phyloP scores from a whole-genome alignment of 2,329 filamentous ascomycete species.

The Cladosporium sp. region DNA sequence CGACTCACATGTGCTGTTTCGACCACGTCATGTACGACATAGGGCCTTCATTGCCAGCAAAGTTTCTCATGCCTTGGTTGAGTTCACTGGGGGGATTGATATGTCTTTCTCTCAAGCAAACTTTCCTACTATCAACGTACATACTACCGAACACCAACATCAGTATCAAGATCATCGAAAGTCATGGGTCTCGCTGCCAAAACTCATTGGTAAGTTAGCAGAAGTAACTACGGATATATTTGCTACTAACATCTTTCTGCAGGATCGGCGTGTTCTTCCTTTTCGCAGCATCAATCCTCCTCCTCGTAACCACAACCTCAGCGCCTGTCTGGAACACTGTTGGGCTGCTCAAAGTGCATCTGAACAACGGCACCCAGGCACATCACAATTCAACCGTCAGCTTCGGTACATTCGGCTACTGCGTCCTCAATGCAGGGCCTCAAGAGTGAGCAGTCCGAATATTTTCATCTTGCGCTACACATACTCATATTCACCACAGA shows the following conservation, averaged over 20 bases:
- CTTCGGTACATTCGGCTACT: conserved; percentile 61
- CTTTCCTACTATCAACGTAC: not conserved
- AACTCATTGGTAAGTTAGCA: conserved; percentile 6
- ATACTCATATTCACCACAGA: conserved; percentile 13
- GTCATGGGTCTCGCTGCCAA: not conserved
- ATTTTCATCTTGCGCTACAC: not conserved
- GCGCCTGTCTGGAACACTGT: conserved; percentile 55
- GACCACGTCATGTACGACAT: not conserved
- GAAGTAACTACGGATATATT: not conserved
- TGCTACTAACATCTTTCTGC: not conserved
- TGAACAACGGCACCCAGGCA: conserved; percentile 35
- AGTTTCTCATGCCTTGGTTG: not conserved
- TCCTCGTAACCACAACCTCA: conserved; percentile 56
- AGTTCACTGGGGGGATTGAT: not conserved
- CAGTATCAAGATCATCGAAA: not conserved
- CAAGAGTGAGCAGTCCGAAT: conserved; percentile 15
- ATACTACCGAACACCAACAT: not conserved
- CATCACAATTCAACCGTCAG: conserved; percentile 37
- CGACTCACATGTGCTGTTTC: too few species aligned
- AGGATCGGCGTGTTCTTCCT: conserved; percentile 53
- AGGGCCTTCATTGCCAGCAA: not conserved
- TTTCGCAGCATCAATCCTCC: conserved; percentile 50
- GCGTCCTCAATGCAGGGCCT: conserved; percentile 33
- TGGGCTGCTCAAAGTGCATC: conserved; percentile 49
- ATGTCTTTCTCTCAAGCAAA: not conserved